phyloP scores from a whole-genome alignment of 805 yeast genomes.

The Spencermartinsiella europaea region DNA sequence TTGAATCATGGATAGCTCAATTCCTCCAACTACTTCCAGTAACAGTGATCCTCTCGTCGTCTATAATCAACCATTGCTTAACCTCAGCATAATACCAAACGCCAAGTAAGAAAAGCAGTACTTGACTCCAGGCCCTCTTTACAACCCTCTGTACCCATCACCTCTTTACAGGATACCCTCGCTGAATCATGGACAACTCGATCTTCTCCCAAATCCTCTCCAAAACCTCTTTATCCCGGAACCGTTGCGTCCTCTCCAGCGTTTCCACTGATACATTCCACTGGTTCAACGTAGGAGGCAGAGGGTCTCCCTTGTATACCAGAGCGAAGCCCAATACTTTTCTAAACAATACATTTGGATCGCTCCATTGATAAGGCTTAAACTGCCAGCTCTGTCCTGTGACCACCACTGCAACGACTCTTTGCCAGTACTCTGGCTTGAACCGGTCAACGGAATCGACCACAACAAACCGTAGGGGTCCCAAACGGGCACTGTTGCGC shows the following conservation, averaged over 20 bases:
- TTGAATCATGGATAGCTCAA: too few species aligned
- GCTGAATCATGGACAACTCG: constrained; percentile 64
- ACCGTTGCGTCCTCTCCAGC: constrained; percentile 76
- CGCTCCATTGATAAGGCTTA: constrained; percentile 74
- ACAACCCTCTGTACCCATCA: too few species aligned
- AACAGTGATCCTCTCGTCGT: too few species aligned
- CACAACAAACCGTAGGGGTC: constrained; percentile 63
- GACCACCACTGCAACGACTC: constrained; percentile 92
- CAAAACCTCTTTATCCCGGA: constrained; percentile 82
- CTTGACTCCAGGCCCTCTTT: too few species aligned
- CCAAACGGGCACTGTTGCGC: constrained; percentile 53
- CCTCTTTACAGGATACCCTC: constrained; percentile 42
- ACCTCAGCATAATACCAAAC: too few species aligned
- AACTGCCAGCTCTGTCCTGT: constrained; percentile 99
- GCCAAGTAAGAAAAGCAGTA: too few species aligned
- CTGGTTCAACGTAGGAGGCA: constrained; percentile 67
- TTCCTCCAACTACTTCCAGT: too few species aligned
- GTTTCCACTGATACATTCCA: constrained; percentile 86
- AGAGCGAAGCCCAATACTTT: constrained; percentile 78
- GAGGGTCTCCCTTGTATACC: constrained; percentile 68
- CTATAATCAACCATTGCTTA: too few species aligned
- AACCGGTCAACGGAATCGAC: constrained; percentile 85
- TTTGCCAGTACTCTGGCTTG: constrained; percentile 96
- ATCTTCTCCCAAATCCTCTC: constrained; percentile 80
- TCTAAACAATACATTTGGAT: constrained; percentile 77